Conservation (phyloP, 78 protist genomes). For the Dictyostelium citrinum region DNA sequence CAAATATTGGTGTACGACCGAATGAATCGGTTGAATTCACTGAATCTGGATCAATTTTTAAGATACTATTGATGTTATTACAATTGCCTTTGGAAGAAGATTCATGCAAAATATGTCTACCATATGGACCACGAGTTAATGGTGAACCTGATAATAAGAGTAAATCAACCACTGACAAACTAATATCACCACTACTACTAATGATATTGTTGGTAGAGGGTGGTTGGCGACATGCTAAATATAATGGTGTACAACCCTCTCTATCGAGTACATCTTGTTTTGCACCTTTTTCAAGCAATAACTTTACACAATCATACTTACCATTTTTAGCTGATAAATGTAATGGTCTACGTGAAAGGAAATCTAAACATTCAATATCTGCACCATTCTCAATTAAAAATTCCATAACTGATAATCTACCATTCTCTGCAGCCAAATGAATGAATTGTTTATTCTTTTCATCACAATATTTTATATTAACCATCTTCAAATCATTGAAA, state of each 20-base stretch:
- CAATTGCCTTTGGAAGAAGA: neutral
- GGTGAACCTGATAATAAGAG: neutral
- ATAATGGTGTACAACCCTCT: constrained; percentile 62
- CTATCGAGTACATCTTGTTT: constrained; percentile 22
- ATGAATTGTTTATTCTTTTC: constrained; percentile 71
- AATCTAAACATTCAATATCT: constrained; percentile 32
- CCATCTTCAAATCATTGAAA: neutral
- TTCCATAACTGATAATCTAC: neutral
- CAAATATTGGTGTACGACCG: constrained; percentile 72
- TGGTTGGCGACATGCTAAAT: constrained; percentile 33
- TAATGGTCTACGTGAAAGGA: constrained; percentile 40
- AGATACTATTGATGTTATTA: neutral
- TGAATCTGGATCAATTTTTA: neutral
- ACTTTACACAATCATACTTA: neutral
- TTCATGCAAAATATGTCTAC: constrained; percentile 35
- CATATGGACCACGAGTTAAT: constrained; percentile 16
- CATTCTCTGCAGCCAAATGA: constrained; percentile 37
- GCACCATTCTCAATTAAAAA: constrained; percentile 57
- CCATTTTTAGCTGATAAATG: constrained; percentile 37
- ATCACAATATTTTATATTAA: constrained; percentile 19
- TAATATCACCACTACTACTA: neutral
- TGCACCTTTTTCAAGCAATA: constrained; percentile 25
- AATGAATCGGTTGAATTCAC: constrained; percentile 15
- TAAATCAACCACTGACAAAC: neutral
- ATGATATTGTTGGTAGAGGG: neutral